Base-by-base conservation (phyloP, 768 basidiomycete genomes). In the Suillus variegatus region DNA sequence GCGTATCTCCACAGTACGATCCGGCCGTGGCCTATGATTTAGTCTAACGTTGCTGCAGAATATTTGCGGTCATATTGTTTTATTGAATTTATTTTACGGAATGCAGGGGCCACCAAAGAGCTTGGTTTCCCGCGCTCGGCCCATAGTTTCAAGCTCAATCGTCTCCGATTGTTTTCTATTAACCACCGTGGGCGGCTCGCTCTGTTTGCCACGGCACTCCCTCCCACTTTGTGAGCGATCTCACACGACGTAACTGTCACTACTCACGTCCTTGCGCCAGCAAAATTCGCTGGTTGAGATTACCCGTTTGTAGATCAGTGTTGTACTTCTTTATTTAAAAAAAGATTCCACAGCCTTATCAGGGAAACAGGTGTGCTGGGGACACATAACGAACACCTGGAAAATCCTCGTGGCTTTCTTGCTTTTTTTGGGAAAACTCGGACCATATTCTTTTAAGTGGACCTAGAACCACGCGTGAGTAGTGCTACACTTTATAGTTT, bases 141-240 rank as follows among this genome's bases (percentile, higher is more conserved):
- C 57, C 54, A n/a, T 12, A 36, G 54, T 55, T 55, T 55, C 35
- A 55, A 55, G 54, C 54, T 58, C 57, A 58, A n/a, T 22, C 22
- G 56, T 57, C 32, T 54, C 40, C 57, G 40, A 58, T 58, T 41
- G 38, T 38, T 57, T 40, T 57, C 14, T 57, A 57, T 32, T 57
- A 36, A 58, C 40, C 25, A 16, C 40, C 57, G 57, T 43, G 58
- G 41, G 57, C 40, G 28, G 41, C 20, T 52, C 1, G 18, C 13
- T 41, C 25, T 60, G 25, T 28, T 60, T 60, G 58, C 40, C 41
- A 60, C 40, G 40, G 25, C 25, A 41, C 40, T 14, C 14, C 18
- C 41, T 60, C 58, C 58, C 41, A 43, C 28, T 43, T 20, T 58
- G 55, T 36, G 58, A 32, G 25, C 12, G 25, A 43, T 58, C 22